A percentile compares a stretch with the other conserved stretches of the same genome.
Conservation (phyloP, 345 rosid genomes). For the Crucihimalaya himalaica region DNA sequence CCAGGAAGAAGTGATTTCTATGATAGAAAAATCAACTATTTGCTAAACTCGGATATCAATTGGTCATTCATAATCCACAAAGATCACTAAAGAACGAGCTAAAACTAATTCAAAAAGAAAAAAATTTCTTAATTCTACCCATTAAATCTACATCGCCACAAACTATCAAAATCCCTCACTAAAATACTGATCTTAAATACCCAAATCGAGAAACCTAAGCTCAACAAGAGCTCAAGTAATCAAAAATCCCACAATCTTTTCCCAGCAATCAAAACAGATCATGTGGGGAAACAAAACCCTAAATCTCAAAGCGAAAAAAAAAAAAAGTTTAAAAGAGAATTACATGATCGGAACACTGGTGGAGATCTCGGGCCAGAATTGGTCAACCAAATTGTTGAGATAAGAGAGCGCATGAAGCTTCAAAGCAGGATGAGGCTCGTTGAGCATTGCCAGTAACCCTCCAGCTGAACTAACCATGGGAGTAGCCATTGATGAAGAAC, state of each 20-base stretch:
- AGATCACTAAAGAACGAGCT: not conserved
- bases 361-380: conserved; percentile 99
- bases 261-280: conserved; percentile 25
- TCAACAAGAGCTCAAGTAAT: conserved; percentile 5
- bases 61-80: conserved; percentile 1
- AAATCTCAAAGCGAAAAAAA: conserved; percentile 18
- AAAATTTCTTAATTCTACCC: not conserved
- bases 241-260: conserved; percentile 16
- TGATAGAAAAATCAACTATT: not conserved
- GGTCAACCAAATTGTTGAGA: conserved; percentile 87
- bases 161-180: not conserved
- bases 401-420: conserved; percentile 88
- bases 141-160: conserved; percentile 21
- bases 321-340: conserved; percentile 16
- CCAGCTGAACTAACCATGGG: conserved; percentile 92
- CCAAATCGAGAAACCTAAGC: conserved; percentile 18
- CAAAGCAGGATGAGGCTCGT: conserved; percentile 76
- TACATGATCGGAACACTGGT: conserved; percentile 96
- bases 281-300: conserved; percentile 36
- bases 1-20: not conserved
- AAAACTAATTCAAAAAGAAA: conserved; percentile 16
- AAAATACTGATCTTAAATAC: not conserved
- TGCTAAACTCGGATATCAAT: conserved; percentile 2
- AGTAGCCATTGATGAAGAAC: conserved; percentile 47
- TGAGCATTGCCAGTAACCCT: conserved; percentile 94